phyloP scores from a whole-genome alignment of 2,329 filamentous ascomycete species.

The Trichoderma sp. region DNA sequence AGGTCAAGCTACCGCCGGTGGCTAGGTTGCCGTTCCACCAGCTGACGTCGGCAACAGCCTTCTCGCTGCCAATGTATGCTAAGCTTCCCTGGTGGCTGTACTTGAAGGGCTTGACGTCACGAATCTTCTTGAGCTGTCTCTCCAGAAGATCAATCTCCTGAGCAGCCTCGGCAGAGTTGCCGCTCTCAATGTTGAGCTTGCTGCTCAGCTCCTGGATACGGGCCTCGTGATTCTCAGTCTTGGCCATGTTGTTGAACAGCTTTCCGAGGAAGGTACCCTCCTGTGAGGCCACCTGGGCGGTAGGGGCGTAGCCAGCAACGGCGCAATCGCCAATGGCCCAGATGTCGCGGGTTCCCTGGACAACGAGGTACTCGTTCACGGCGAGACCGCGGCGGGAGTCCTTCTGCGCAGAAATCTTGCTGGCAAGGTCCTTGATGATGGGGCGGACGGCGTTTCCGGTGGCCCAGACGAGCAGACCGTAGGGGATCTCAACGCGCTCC shows the following conservation, averaged over 20 bases:
- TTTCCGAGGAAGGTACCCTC: constrained; percentile 93
- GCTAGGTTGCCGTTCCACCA: constrained; percentile 98
- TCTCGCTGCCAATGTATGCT: constrained; percentile 97
- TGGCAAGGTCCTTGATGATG: constrained; percentile 87
- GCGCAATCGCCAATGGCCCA: constrained; percentile 98
- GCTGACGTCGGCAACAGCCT: constrained; percentile 93
- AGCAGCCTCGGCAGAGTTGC: constrained; percentile 64
- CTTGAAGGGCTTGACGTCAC: constrained; percentile 95
- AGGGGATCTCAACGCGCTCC: constrained; percentile 76
- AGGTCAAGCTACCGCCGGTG: constrained; percentile 88
- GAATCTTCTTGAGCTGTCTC: constrained; percentile 81
- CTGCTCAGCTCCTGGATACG: constrained; percentile 69
- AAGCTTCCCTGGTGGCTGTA: constrained; percentile 97
- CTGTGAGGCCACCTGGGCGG: constrained; percentile 92
- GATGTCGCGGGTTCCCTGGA: constrained; percentile 94
- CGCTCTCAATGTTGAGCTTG: constrained; percentile 57
- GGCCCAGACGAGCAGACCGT: constrained; percentile 95
- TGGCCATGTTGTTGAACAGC: constrained; percentile 98
- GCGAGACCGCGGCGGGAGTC: constrained; percentile 90
- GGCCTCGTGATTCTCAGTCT: constrained; percentile 77
- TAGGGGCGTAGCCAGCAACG: constrained; percentile 94
- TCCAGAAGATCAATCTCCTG: constrained; percentile 80
- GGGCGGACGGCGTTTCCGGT: constrained; percentile 93
- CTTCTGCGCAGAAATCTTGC: constrained; percentile 88
- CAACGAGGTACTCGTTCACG: constrained; percentile 98